Evolutionary conservation across 139 green algal species (phyloP), one percentile per base, ranked within the genome.

Genomic region (Nannochloris sp.): DNA sequence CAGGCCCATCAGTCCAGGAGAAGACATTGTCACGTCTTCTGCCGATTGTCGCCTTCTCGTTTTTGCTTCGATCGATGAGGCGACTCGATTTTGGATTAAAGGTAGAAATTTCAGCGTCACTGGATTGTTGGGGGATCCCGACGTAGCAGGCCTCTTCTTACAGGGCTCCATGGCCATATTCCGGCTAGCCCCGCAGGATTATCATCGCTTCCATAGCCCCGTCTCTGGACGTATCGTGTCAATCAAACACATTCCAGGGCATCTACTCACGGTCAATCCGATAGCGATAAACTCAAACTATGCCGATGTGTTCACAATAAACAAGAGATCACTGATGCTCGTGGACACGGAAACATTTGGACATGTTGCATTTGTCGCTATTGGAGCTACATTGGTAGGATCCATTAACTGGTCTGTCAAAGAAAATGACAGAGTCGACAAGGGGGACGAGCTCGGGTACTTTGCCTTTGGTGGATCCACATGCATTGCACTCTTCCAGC

Each of bases 11-110:
- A 45, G 33, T 0, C 56, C 66, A 1, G 59, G 50, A 46, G 59
- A 72, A n/a, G 20, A 43, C 16, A 56, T 75, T 17, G 20, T 73
- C n/a, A 61, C 63, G 3, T 63, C 12, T 28, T 53, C 69, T 2
- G 73, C 73, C 2, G 73, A 80, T 58, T 80, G 73, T 64, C 29
- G 73, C 16, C 61, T 75, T 5, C 33, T 30, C 6, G 70, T 77
- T 25, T 86, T 75, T 48, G 20, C 70, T 46, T 66, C 13, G 14
- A 60, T 88, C 11, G 63, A 63, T 8, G 66, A 68, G 14, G 79
- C 79, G 2, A 79, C 74, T 3, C 65, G 73, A 23, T 82, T 77
- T 29, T 88, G 82, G 82, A 79, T 88, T 51, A 88, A 88, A 71
- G 81, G 80, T 44, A 61, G 63, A 25, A 59, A 72, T 29, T 88